Conservation (phyloP, 75 land plant species). For the Pseudotsuga menziesii region DNA sequence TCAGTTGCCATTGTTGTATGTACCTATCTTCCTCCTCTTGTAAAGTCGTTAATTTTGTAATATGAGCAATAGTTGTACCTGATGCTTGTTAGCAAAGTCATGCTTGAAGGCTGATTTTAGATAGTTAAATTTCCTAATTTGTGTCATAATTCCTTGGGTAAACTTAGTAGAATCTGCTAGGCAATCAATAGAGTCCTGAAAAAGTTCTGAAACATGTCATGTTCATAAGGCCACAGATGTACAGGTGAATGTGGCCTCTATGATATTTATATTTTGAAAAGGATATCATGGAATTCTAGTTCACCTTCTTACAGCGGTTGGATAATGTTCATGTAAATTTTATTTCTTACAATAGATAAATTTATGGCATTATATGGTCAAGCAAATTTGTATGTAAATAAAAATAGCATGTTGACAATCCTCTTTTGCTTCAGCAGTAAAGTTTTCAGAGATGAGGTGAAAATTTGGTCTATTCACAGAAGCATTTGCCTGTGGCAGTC, state of each 20-base stretch:
- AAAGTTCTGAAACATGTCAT: not conserved
- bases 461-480: no score
- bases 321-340: no score
- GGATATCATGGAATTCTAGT: not conserved
- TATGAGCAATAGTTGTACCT: not conserved
- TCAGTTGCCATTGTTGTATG: conserved; percentile 96
- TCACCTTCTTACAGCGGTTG: not conserved
- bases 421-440: no score
- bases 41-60: not conserved
- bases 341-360: no score
- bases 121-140: not conserved
- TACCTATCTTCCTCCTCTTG: conserved; percentile 13
- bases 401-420: no score
- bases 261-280: not conserved
- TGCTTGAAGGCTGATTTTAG: not conserved
- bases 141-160: not conserved
- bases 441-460: no score
- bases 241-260: no score
- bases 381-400: no score
- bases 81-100: not conserved
- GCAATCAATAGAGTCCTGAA: not conserved
- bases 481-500: no score
- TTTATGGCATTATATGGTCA: no score
- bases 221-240: not conserved
- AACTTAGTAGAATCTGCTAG: not conserved